Evolutionary conservation across 179 eudicot genomes (phyloP), one percentile per base, ranked within the genome.

Genomic region (Vitellaria paradoxa): DNA sequence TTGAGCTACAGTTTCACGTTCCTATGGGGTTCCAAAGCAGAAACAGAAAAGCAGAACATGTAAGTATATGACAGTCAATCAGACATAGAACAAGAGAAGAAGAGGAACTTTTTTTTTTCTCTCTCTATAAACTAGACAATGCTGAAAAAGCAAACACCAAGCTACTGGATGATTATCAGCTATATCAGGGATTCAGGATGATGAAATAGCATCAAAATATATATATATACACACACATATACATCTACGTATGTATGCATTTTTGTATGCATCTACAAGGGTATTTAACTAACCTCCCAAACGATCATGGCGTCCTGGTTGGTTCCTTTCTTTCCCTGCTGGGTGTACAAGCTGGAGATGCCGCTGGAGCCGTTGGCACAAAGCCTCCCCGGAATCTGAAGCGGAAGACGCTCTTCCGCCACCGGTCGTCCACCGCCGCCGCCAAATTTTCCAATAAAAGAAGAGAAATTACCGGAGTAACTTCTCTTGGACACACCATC

Each of bases 311-410:
- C 86, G 30, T 87, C 89, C 56, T 87, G 89, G 76, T 87, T 87
- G 70, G 86, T 84, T 49, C 89, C 89, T 76, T 87, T 87, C 74
- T 85, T 87, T 53, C 89, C 89, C 63, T 87, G 89, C 81, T 87
- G 89, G 8, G 89, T 87, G 66, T 69, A 77, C 76, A 87, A 81
- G 55, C 85, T 60, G 6, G 89, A 82, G 52, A 81, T 60, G 64
- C 67, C 55, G 70, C 80, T 82, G 9, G 84, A 62, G 45, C 87
- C 89, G 62, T 81, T 87, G 9, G 71, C 68, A 68, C 81, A 68
- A 69, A 87, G 55, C 78, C 87, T 69, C 40, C 89, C 86, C 3
- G 85, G 78, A 64, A 78, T 56, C 57, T 78, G 85, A 56, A 76
- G 85, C 72, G 79, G 78, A 65, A 53, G 67, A 26, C 73, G 70